phyloP scores from a whole-genome alignment of 1,284 basidiomycete genomes.

The Phellinidium pouzarii region DNA sequence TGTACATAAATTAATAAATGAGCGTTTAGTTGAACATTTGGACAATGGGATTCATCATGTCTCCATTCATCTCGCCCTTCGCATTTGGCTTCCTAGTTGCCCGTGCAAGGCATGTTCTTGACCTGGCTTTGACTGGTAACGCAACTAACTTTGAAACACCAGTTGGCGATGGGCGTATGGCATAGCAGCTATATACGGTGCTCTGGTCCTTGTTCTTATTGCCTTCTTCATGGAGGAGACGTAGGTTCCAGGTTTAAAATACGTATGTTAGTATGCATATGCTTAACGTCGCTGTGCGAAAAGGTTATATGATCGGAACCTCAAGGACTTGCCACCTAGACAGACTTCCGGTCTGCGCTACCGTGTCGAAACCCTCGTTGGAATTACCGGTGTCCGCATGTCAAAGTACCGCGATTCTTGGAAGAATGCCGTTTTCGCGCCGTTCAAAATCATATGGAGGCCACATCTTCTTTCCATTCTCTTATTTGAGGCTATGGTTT shows the following conservation, averaged over 20 bases:
- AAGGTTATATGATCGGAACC: conserved; percentile 64
- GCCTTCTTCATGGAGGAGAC: conserved; percentile 32
- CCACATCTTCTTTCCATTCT: conserved; percentile 54
- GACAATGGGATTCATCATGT: conserved; percentile 50
- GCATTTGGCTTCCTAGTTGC: conserved; percentile 65
- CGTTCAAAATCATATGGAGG: conserved; percentile 53
- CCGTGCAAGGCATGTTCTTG: conserved; percentile 35
- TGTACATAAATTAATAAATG: background rate
- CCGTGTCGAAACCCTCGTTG: conserved; percentile 56
- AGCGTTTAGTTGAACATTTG: conserved; percentile 51
- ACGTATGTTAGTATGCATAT: background rate
- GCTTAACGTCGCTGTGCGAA: background rate
- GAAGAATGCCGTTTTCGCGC: conserved; percentile 39
- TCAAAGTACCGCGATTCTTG: conserved; percentile 53
- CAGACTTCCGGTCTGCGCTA: conserved; percentile 42
- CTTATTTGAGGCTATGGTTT: conserved; percentile 55
- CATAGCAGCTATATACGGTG: conserved; percentile 29
- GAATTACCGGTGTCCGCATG: conserved; percentile 58
- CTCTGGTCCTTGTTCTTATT: conserved; percentile 29
- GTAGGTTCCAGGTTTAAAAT: conserved; percentile 13
- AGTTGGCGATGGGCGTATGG: conserved; percentile 72
- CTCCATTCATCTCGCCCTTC: conserved; percentile 64
- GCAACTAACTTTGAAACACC: conserved; percentile 2
- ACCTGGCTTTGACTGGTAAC: background rate
- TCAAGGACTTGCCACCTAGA: conserved; percentile 42